Evolutionary conservation across 2,329 filamentous ascomycete genomes (phyloP).

Genomic region (Macrophomina tecta): DNA sequence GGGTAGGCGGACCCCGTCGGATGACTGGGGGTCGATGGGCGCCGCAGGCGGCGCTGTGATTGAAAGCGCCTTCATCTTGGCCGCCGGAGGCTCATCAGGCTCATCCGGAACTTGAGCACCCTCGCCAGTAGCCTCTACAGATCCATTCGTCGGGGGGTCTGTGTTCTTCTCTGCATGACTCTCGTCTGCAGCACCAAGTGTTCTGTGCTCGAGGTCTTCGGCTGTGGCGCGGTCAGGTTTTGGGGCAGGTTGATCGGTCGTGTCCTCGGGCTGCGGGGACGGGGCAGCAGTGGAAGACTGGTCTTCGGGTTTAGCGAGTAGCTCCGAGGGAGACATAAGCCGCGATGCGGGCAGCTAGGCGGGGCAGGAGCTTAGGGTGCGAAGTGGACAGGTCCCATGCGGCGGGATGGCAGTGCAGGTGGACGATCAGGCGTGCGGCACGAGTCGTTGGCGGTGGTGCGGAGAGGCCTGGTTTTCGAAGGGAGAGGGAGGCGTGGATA

Average conservation of each 20-base stretch:
- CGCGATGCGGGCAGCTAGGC: conserved; percentile 19
- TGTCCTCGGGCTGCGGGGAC: conserved; percentile 1
- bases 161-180: conserved; percentile 22
- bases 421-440: not conserved
- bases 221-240: not conserved
- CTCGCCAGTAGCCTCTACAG: not conserved
- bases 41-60: not conserved
- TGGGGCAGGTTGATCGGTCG: not conserved
- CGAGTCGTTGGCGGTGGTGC: conserved; percentile 2
- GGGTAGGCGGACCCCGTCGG: conserved; percentile 11
- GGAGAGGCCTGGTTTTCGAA: not conserved
- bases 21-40: not conserved
- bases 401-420: not conserved
- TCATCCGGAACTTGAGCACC: not conserved
- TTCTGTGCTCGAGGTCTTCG: not conserved
- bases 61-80: not conserved
- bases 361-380: conserved; percentile 11
- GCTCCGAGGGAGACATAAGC: conserved; percentile 27
- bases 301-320: conserved; percentile 24
- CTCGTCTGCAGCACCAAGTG: not conserved
- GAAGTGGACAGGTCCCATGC: conserved; percentile 11
- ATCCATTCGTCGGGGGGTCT: not conserved
- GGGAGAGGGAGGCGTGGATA: conserved; percentile 1
- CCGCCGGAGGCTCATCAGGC: not conserved
- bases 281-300: conserved; percentile 18